Evolutionary conservation across 352 stramenopile genomes (phyloP), one percentile per base, ranked within the genome.

Genomic region (Pythium brachiatum): DNA sequence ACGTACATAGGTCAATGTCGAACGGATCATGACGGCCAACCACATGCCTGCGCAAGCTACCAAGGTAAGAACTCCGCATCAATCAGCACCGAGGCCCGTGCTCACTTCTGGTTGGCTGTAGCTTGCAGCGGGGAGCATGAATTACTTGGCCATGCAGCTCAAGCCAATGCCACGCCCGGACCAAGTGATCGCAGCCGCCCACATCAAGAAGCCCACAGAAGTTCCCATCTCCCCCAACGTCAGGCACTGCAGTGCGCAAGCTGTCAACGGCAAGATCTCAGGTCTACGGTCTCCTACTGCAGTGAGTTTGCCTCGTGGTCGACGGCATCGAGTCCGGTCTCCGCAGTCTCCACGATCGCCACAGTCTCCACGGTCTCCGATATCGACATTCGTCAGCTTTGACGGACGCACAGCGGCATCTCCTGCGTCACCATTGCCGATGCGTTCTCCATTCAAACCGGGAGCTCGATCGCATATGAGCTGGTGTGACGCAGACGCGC

Each of bases 121-220:
- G 69, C 29, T 68, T 2, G 58, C 52, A 16, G 46, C 69, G 7
- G 77, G 79, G 9, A 84, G 75, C 26, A 88, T 89, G 78, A 53
- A 61, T 27, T 74, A 78, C 32, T 29, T 89, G 20, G 73, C 76
- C 7, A 62, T 69, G 27, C 70, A 83, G n/a, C 71, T 88, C 0
- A 57, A 69, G n/a, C 53, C 62, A 32, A 36, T 79, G 21, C 59
- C 53, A 0, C 68, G 64, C 11, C 80, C 80, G 0, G 76, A 72
- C 13, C 70, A 89, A 20, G 76, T 89, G 16, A 74, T 89, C 15
- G 74, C 36, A 23, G 50, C 26, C 43, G 56, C 27, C 7, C 5
- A 31, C 27, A 26, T 48, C 1, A 48, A 27, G 31, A 46, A 27
- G 18, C 32, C 25, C 25, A 36, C 6, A 12, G 41, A 48, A 15